Evolutionary conservation across 768 basidiomycete genomes (phyloP).

Genomic region (Cystofilobasidium capitatum): DNA sequence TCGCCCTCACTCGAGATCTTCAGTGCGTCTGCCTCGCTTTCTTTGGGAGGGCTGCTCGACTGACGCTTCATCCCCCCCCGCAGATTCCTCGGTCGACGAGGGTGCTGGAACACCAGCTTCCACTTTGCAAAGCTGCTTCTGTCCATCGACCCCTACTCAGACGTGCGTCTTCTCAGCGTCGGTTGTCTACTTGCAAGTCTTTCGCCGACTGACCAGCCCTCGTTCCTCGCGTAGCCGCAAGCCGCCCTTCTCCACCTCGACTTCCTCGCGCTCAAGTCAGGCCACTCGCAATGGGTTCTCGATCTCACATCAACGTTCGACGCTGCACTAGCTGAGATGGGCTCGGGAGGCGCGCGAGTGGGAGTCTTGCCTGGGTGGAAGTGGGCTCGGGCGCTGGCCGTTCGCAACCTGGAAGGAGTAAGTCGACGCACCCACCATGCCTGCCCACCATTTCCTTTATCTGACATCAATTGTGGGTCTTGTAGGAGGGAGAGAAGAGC

Average conservation of each 20-base stretch:
- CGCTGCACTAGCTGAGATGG: slow-evolving; percentile 33
- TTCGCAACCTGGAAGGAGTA: slow-evolving; percentile 49
- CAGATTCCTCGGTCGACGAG: slow-evolving; percentile 78
- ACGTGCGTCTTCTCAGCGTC: not conserved
- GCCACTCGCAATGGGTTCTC: slow-evolving; percentile 70
- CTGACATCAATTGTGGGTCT: not conserved
- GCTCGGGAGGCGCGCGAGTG: slow-evolving; percentile 39
- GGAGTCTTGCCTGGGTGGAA: slow-evolving; percentile 14
- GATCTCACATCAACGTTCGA: slow-evolving; percentile 45
- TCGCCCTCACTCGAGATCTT: slow-evolving; percentile 73
- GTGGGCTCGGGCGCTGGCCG: slow-evolving; percentile 60
- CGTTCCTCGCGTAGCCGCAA: slow-evolving; percentile 48
- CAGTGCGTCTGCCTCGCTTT: slow-evolving; percentile 46
- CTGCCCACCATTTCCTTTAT: slow-evolving; percentile 1
- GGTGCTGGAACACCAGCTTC: slow-evolving; percentile 79
- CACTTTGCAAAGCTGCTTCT: slow-evolving; percentile 81
- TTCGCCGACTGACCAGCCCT: slow-evolving; percentile 44
- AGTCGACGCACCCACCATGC: slow-evolving; percentile 43
- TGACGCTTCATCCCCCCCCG: not conserved
- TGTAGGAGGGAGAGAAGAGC: slow-evolving; percentile 50
- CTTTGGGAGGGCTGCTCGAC: not conserved
- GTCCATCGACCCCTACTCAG: slow-evolving; percentile 63
- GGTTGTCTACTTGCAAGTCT: not conserved
- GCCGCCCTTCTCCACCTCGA: slow-evolving; percentile 69
- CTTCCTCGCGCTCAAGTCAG: slow-evolving; percentile 69